Evolutionary conservation across 2,329 filamentous ascomycete genomes (phyloP), one percentile per base, ranked within the genome.

Genomic region (Phaeosphaeria sp.): DNA sequence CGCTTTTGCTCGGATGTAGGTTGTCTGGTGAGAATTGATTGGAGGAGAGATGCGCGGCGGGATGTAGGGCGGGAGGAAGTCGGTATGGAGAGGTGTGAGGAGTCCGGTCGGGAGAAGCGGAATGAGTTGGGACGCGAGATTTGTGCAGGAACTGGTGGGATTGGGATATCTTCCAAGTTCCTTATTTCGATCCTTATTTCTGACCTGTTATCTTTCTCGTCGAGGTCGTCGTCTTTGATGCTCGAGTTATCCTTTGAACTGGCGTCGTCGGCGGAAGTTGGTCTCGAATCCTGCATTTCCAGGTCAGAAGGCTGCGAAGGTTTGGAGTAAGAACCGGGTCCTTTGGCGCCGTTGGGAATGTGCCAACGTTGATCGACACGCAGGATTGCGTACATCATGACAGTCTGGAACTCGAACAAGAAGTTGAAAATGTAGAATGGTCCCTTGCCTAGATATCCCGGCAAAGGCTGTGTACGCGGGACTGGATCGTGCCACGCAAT

Each of bases 351-450:
- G 72, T 95, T 80, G 1, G 91, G 91, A 22, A 95, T 80, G 71
- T 89, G 84, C 79, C 94, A 96, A 43, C 91, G 85, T 60, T 83
- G 82, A 74, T 96, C 93, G 60, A 95, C 87, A 30, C 92, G 84
- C 20, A 84, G 76, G 17, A 90, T 69, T 0, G 88, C 83, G 76
- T 91, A 94, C 8, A 88, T 78, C 52, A 83, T 84, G 4, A 94
- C 83, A 39, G 92, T 87, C 22, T 90, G 71, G 42, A 93, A 79
- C 77, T 96, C 93, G 39, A 93, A 81, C 17, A 80, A 80, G 71
- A 91, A 96, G 78, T 91, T 91, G 80, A 95, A 91, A 71, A 87
- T 78, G 79, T 95, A 96, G 80, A 92, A 96, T 67, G 85, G 87
- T 1, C 87, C 85, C 73, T 89, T 91, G 69, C 80, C 80, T 67